Base-by-base conservation (phyloP, 2,329 filamentous ascomycete species). In the Fusarium aywerte region DNA sequence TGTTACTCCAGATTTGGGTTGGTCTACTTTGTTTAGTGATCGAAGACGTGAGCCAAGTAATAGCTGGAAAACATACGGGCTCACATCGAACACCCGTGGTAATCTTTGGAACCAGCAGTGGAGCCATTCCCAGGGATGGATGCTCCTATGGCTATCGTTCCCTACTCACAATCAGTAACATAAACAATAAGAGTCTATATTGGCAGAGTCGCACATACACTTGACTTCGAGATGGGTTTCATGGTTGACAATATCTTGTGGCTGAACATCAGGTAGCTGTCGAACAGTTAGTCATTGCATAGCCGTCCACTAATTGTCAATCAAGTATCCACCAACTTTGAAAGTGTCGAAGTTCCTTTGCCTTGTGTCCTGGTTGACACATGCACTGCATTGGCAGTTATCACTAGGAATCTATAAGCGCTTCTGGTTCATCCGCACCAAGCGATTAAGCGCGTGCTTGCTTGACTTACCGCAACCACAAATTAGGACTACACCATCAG, bases 141-240 rank as follows among this genome's bases (percentile, higher is more conserved):
- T 77, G 77, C 91, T 93, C 42, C 82, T 74, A 76, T 97, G 93
- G 2, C 82, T 83, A 74, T 91, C 89, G 61, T 84, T 84, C 90
- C 90, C 90, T 92, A n/a, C 15, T 8, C n/a, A 51, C 12, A 42
- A 31, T 62, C 57, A 69, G 60, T 44, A 32, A 48, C 20, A 6
- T 52, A 18, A 42, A 50, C 7, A 21, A 15, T 18, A 4, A n/a
- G 32, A 23, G 27, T 3, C 6, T 12, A 23, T n/a, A 29, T 20
- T 18, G 11, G 50, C 10, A 12, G 51, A 10, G 16, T 39, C 5
- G 29, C 29, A 38, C 69, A 57, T 74, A 80, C 79, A 81, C 42
- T 74, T 62, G 11, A 81, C 69, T 25, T 76, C 71, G 8, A 81
- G 70, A 3, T 64, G 39, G 12, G 73, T 74, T 25, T 72, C 65